phyloP scores from a whole-genome alignment of 2,329 filamentous ascomycete species.

The Colletotrichum noveboracense region DNA sequence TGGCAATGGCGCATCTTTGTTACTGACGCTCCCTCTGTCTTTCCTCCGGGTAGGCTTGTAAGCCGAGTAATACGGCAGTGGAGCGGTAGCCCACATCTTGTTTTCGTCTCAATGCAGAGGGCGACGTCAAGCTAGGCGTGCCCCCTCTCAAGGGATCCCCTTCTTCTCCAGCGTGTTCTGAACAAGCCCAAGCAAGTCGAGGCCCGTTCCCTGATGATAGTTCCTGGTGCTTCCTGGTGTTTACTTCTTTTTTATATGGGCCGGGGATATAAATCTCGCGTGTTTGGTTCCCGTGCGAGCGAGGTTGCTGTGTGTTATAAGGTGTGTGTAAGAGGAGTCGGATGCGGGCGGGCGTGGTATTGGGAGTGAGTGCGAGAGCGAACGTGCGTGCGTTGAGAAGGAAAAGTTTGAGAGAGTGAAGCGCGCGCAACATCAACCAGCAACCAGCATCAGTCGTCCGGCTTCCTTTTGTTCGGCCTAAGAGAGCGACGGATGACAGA shows the following conservation, averaged over 20 bases:
- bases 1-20: constrained; percentile 21
- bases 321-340: background rate
- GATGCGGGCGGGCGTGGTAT: background rate
- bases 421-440: background rate
- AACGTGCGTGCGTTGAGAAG: background rate
- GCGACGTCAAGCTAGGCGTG: constrained; percentile 22
- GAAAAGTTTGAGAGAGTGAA: background rate
- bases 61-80: constrained; percentile 26
- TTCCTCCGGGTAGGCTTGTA: constrained; percentile 19
- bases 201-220: background rate
- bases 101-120: constrained; percentile 22
- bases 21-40: background rate
- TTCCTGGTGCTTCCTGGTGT: background rate
- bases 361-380: background rate
- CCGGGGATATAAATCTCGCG: constrained; percentile 3
- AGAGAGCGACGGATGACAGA: constrained; percentile 12
- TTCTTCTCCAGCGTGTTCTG: constrained; percentile 11
- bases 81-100: constrained; percentile 24
- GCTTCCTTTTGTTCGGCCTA: constrained; percentile 7
- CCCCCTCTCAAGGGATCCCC: constrained; percentile 20
- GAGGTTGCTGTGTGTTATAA: background rate
- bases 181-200: background rate
- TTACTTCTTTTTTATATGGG: constrained; percentile 10
- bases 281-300: constrained; percentile 2
- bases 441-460: constrained; percentile 11